Percentiles rank a stretch among this genome's conserved stretches.
phyloP scores from a whole-genome alignment of 805 yeast genomes.

The Kluyveromyces dobzhanskii region DNA sequence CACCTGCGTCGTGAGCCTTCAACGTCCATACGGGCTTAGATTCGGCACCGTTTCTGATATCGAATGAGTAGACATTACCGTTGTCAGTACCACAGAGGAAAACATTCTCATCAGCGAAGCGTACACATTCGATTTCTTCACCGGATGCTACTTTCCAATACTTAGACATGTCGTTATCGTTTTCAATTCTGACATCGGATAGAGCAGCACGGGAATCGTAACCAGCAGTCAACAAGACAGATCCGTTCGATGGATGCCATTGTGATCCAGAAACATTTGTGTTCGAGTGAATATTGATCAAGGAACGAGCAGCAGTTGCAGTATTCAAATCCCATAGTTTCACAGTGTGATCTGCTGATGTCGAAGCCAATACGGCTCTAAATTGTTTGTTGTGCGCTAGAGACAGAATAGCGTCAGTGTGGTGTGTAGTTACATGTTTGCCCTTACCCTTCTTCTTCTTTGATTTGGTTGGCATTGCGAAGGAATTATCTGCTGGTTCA shows the following conservation, averaged over 20 bases:
- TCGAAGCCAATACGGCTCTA: slow-evolving; percentile 81
- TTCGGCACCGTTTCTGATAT: slow-evolving; percentile 53
- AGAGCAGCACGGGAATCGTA: slow-evolving; percentile 79
- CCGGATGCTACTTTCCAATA: slow-evolving; percentile 53
- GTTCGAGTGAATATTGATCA: slow-evolving; percentile 56
- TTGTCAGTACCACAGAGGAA: slow-evolving; percentile 87
- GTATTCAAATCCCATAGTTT: slow-evolving; percentile 88
- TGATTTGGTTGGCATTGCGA: slow-evolving; percentile 30
- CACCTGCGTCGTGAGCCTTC: slow-evolving; percentile 95
- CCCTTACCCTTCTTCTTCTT: slow-evolving; percentile 42
- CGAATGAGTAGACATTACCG: slow-evolving; percentile 85
- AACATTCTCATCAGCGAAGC: slow-evolving; percentile 52
- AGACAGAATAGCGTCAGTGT: slow-evolving; percentile 89
- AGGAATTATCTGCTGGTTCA: slow-evolving; percentile 45
- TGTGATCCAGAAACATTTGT: slow-evolving; percentile 78
- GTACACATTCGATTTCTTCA: slow-evolving; percentile 78
- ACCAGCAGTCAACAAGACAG: slow-evolving; percentile 80
- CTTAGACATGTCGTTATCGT: slow-evolving; percentile 50
- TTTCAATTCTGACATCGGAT: slow-evolving; percentile 75
- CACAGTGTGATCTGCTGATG: slow-evolving; percentile 91
- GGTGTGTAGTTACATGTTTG: slow-evolving; percentile 61
- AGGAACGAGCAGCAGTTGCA: slow-evolving; percentile 70
- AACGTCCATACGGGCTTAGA: slow-evolving; percentile 82
- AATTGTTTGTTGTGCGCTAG: slow-evolving; percentile 74
- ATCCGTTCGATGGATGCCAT: slow-evolving; percentile 70